Evolutionary conservation across 1,284 basidiomycete genomes (phyloP), one percentile per base, ranked within the genome.

Genomic region (Rhodotorula sp.): DNA sequence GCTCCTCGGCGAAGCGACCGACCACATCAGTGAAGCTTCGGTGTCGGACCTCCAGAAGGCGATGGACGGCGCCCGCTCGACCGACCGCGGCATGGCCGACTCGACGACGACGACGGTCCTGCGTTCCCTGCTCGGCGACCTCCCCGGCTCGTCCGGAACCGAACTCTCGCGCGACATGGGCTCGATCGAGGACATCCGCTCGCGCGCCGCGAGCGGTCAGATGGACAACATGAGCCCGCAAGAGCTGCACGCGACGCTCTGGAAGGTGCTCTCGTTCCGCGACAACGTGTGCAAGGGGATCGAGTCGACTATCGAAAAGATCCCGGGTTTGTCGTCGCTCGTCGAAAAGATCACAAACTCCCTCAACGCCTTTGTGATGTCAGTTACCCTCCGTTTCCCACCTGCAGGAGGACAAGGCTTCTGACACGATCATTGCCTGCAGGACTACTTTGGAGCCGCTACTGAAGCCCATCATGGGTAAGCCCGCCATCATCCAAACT

Each of bases 21-120:
- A 79, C 64, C 70, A 78, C 61, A 74, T 84, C 31, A 81, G 80
- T n/a, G 82, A 92, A 84, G 91, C 93, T 2, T 94, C 92, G 47
- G 92, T 97, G 2, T 87, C 90, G 0, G 93, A 97, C 79, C 86
- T 97, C 57, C 91, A 90, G 83, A 88, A 89, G 76, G 87, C 90
- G 71, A 85, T 97, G 75, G 86, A 88, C 70, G 87, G 83, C 48
- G 68, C 70, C 29, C 66, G 59, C 64, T 62, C 71, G 58, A 34
- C 70, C 67, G 57, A 68, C 61, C 67, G 67, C 51, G 67, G 67
- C 48, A 59, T 61, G 29, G 73, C 70, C 61, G 68, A 68, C 58
- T 57, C 64, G 29, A 58, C 60, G 56, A 61, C 58, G 54, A 63
- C 70, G n/a, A 72, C 76, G 56, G 73, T 71, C 23, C 70, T 80